Evolutionary conservation across 2,329 filamentous ascomycete genomes (phyloP).

Genomic region (Hymenoscyphus scutula): DNA sequence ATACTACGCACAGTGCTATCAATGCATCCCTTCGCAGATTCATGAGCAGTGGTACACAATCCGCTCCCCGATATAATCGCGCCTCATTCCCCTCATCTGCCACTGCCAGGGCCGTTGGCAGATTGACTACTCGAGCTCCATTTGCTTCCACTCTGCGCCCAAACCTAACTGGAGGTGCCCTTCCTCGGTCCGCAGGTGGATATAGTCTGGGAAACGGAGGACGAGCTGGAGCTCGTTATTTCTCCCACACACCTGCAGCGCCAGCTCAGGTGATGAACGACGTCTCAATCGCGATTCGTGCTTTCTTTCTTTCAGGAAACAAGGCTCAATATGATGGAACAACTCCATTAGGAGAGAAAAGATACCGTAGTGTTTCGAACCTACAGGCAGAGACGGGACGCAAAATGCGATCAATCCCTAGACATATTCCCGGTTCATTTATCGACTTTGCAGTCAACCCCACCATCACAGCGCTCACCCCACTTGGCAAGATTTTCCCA

Average conservation of each 20-base stretch:
- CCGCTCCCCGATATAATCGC: constrained; percentile 45
- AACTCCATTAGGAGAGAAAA: constrained; percentile 69
- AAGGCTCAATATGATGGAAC: constrained; percentile 84
- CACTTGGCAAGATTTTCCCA: constrained; percentile 58
- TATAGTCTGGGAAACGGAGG: constrained; percentile 70
- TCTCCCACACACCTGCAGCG: constrained; percentile 81
- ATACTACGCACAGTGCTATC: constrained; percentile 55
- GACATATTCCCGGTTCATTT: constrained; percentile 67
- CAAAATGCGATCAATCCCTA: constrained; percentile 60
- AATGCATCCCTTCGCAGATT: constrained; percentile 46
- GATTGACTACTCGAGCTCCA: constrained; percentile 72
- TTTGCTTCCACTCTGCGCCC: constrained; percentile 88
- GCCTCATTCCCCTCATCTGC: constrained; percentile 55
- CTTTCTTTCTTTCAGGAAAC: constrained; percentile 88
- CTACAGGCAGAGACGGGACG: constrained; percentile 70
- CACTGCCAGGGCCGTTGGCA: constrained; percentile 54
- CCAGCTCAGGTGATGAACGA: constrained; percentile 92
- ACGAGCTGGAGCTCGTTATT: constrained; percentile 72
- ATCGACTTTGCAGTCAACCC: constrained; percentile 88
- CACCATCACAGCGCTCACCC: constrained; percentile 82
- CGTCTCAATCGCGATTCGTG: constrained; percentile 88
- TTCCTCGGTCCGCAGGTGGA: constrained; percentile 85
- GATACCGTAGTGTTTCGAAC: constrained; percentile 73
- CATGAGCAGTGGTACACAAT: constrained; percentile 35
- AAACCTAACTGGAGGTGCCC: constrained; percentile 83